These are phyloP conservation scores for Lanmaoa pseudosensibilis DNA, from an alignment of 768 basidiomycete species.

Conservation along the genomic window DNA sequence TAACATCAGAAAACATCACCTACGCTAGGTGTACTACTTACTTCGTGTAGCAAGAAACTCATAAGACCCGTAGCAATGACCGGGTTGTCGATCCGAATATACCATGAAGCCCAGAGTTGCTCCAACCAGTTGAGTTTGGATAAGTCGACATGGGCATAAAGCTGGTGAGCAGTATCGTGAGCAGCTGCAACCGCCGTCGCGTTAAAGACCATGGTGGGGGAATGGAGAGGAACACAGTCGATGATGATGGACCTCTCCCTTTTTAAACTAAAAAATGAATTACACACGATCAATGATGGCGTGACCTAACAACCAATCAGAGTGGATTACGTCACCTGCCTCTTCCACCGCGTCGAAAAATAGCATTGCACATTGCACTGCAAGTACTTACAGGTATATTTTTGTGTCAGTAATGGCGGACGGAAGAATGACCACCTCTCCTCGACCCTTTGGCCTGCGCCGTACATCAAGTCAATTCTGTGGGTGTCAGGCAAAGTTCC, in stretches of 20 bases:
- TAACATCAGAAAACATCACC: neutral
- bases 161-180: slow-evolving; percentile 36
- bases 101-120: slow-evolving; percentile 83
- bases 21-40: slow-evolving; percentile 36
- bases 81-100: slow-evolving; percentile 83
- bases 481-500: neutral
- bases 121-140: slow-evolving; percentile 68
- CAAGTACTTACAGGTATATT: no score
- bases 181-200: slow-evolving; percentile 31
- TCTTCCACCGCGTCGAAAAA: neutral
- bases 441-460: no score
- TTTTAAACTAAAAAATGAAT: slow-evolving; percentile 12
- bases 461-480: no score
- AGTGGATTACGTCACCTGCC: slow-evolving; percentile 18
- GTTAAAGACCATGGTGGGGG: slow-evolving; percentile 44
- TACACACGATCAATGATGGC: slow-evolving; percentile 22
- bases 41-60: slow-evolving; percentile 94
- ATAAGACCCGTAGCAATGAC: slow-evolving; percentile 90
- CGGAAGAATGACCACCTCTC: no score
- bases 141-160: slow-evolving; percentile 62
- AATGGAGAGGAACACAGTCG: neutral
- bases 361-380: neutral
- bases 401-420: no score
- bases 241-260: neutral
- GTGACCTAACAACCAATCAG: slow-evolving; percentile 30